These are phyloP conservation scores for Arabis hirsuta DNA, from an alignment of 345 rosid species.

Conservation along the genomic window DNA sequence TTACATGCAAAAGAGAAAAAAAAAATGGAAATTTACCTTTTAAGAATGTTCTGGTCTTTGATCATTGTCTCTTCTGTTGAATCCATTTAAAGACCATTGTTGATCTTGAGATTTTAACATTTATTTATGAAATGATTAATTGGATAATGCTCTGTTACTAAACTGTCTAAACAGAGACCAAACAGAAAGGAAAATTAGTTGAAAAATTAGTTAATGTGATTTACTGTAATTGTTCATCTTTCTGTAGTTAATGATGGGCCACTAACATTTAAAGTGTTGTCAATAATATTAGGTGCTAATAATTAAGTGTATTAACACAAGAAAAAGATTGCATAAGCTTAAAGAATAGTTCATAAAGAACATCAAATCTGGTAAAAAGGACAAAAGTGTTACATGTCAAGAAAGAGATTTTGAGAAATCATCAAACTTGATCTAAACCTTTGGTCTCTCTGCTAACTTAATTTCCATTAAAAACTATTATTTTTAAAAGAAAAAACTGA, in stretches of 20 bases:
- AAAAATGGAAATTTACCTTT: conserved; percentile 14
- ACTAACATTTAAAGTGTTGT: neutral
- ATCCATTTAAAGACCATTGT: conserved; percentile 2
- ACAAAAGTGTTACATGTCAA: conserved; percentile 23
- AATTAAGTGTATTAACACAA: neutral
- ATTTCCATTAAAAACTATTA: conserved; percentile 18
- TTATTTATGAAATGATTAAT: neutral
- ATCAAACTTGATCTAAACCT: conserved; percentile 22
- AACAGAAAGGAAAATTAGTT: neutral
- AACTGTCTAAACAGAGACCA: conserved; percentile 8
- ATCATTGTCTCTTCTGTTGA: conserved; percentile 34
- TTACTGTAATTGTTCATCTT: conserved; percentile 4
- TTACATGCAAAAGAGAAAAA: neutral
- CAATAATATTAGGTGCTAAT: neutral
- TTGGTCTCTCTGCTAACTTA: conserved; percentile 15
- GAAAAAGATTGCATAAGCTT: conserved; percentile 7
- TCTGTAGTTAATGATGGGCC: conserved; percentile 5
- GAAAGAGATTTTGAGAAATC: conserved; percentile 26
- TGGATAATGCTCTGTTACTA: conserved; percentile 13
- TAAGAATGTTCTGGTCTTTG: conserved; percentile 40
- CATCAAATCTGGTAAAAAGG: conserved; percentile 20
- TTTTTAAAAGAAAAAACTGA: conserved; percentile 4
- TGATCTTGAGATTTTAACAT: no score
- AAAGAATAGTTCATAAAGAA: conserved; percentile 7
- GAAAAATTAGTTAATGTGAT: conserved; percentile 3